Evolutionary conservation across 331 rosid genomes (phyloP), one percentile per base, ranked within the genome.

Genomic region (Cydonia oblonga): DNA sequence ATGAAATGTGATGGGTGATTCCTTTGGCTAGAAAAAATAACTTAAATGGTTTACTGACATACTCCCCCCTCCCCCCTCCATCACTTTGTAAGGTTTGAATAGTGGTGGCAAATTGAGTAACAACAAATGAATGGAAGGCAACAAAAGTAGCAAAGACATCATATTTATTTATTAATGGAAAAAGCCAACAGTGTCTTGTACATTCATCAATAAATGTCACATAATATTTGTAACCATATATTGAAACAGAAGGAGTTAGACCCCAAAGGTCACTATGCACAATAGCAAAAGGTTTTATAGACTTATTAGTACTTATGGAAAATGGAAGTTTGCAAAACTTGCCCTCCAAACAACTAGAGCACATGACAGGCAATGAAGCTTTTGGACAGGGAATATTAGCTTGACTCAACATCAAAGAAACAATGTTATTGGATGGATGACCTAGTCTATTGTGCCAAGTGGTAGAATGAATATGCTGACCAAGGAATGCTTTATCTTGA

Each of bases 1-100:
- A 5, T 0, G 8, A 44, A 1, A 4, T 0, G 0, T 44, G 3
- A 2, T 44, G 52, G 0, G 13, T 19, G 3, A 53, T 53, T 1
- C 58, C 5, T 53, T 53, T 53, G 1, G 0, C 6, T 1, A 7
- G 12, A 53, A 53, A 13, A 53, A 53, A 53, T 0, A 2, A 19
- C 0, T 53, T 2, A 7, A 53, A 53, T 0, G 5, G 0, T 0
- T 19, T 53, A 8, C 24, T 53, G 1, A n/a, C 58, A 53, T 53
- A 44, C 19, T 44, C 19, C 0, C 51, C 51, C 19, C 19, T 7
- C 0, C 51, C 51, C 19, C 19, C 1, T 15, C 19, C 19, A 15
- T 44, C 7, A n/a, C 24, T n/a, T 0, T 53, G 24, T 9, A 53
- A n/a, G 0, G 24, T 53, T 53, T n/a, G 24, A 53, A 53, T 53